Evolutionary conservation across 176 grass and related monocot species (phyloP).

Genomic region (Saccharum spontaneum): DNA sequence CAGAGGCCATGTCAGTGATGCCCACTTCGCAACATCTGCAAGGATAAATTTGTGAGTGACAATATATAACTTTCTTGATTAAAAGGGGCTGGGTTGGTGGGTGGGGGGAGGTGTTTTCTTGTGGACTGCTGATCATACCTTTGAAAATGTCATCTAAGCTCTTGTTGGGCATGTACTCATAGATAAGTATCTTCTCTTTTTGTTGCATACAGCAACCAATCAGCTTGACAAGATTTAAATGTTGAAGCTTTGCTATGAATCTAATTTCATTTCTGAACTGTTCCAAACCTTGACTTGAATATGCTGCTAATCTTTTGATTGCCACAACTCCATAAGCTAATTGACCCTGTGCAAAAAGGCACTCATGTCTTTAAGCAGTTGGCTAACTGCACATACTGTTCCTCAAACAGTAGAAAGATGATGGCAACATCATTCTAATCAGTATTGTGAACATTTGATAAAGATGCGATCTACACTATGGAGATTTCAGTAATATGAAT

Average conservation of each 20-base stretch:
- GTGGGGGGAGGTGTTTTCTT: not conserved
- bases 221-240: constrained; percentile 47
- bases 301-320: constrained; percentile 34
- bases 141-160: constrained; percentile 51
- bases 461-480: not conserved
- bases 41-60: not conserved
- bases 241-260: constrained; percentile 48
- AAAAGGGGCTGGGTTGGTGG: not conserved
- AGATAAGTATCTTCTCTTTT: constrained; percentile 44
- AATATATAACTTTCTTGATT: not conserved
- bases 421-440: too few relatives aligned
- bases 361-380: not conserved
- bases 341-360: not conserved
- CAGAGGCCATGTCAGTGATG: constrained; percentile 24
- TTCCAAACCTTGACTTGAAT: constrained; percentile 51
- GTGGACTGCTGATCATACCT: constrained; percentile 30
- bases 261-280: constrained; percentile 62
- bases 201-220: constrained; percentile 45
- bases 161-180: constrained; percentile 47
- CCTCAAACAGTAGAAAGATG: not conserved
- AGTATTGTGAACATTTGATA: not conserved
- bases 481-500: not conserved
- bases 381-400: not conserved
- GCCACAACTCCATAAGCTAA: not conserved
- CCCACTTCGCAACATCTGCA: constrained; percentile 23